phyloP scores from a whole-genome alignment of 768 basidiomycete genomes.

The Lactarius akahatsu region DNA sequence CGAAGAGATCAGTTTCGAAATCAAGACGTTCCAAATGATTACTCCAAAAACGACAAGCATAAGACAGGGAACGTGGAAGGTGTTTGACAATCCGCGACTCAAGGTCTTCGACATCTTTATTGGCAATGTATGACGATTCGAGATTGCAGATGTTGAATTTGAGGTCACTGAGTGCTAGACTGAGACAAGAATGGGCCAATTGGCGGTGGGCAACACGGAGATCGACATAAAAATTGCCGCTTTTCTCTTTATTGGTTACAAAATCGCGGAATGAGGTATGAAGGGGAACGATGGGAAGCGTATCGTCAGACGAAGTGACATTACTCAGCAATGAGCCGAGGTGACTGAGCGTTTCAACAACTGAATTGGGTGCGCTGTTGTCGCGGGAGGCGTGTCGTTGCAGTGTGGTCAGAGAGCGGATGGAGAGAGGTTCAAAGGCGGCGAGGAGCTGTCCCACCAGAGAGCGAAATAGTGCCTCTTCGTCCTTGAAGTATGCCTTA shows the following conservation, averaged over 20 bases:
- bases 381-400: neutral
- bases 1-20: neutral
- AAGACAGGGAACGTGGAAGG: neutral
- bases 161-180: neutral
- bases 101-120: slow-evolving; percentile 5
- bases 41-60: slow-evolving; percentile 6
- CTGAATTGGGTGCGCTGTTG: neutral
- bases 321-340: slow-evolving; percentile 10
- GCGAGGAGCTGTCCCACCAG: slow-evolving; percentile 7
- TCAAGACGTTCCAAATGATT: neutral
- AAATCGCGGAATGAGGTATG: slow-evolving; percentile 4
- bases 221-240: neutral
- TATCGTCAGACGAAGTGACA: neutral
- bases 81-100: neutral
- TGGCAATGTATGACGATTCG: neutral
- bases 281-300: slow-evolving; percentile 5
- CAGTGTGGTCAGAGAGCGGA: neutral
- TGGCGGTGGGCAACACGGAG: neutral
- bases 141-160: slow-evolving; percentile 9
- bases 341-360: neutral
- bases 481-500: neutral
- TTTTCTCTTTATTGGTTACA: neutral
- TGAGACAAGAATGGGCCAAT: neutral
- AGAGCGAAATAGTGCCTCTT: slow-evolving; percentile 1
- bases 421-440: slow-evolving; percentile 9